Conservation (phyloP, 73 alveolate genomes). For the Paramecium biaurelia region DNA sequence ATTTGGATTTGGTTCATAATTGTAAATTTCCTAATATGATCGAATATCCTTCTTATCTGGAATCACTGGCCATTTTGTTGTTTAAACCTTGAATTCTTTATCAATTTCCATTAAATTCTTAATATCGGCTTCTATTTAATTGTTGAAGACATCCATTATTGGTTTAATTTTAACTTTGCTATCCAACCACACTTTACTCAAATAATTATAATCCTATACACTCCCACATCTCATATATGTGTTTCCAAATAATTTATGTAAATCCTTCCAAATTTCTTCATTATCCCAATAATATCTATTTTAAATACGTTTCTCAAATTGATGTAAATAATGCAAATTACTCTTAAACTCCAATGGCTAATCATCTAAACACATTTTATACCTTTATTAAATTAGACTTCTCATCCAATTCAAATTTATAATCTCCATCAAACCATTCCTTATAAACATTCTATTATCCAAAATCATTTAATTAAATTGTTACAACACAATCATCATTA, state of each 20-base stretch:
- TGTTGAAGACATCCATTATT: neutral
- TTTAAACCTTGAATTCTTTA: conserved; percentile 26
- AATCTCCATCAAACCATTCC: conserved; percentile 11
- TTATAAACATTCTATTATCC: neutral
- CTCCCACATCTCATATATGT: neutral
- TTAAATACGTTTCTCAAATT: neutral
- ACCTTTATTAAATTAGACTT: neutral
- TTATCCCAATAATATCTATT: conserved; percentile 3
- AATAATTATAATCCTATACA: neutral
- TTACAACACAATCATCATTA: neutral
- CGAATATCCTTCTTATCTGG: conserved; percentile 47
- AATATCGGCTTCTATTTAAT: neutral
- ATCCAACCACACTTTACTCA: neutral
- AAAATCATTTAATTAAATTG: neutral
- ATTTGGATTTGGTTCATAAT: conserved; percentile 62
- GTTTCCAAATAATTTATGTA: neutral
- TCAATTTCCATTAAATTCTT: conserved; percentile 16
- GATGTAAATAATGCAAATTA: neutral
- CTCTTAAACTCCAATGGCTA: neutral
- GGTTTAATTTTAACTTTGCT: neutral
- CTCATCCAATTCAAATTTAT: neutral
- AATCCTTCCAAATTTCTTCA: neutral
- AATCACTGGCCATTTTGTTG: conserved; percentile 53
- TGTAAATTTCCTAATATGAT: conserved; percentile 26
- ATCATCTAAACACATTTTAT: neutral